Conservation (phyloP, 139 green algal species). For the Picochlorum sp. region DNA sequence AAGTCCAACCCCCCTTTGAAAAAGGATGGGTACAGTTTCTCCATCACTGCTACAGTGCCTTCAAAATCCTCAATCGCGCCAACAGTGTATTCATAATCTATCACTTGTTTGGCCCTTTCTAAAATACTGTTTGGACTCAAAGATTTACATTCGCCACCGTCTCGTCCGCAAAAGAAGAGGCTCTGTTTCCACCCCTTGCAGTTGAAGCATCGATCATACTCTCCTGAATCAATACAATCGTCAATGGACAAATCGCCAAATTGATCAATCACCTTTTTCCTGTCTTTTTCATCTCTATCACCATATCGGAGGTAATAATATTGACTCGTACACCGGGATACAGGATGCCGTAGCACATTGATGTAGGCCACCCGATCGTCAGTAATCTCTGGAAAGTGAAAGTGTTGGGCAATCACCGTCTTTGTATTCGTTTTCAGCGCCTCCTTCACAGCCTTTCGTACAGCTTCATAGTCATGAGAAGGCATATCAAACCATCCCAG, state of each 20-base stretch:
- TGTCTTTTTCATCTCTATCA: background rate
- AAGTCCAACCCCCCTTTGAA: background rate
- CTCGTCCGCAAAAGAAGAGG: slow-evolving; percentile 5
- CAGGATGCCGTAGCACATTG: slow-evolving; percentile 12
- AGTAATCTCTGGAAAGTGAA: slow-evolving; percentile 10
- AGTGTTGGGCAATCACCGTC: slow-evolving; percentile 11
- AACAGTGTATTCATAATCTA: slow-evolving; percentile 8
- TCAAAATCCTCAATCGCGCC: slow-evolving; percentile 5
- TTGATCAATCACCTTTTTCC: background rate
- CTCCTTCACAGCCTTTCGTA: background rate
- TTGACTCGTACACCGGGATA: background rate
- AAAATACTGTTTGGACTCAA: background rate
- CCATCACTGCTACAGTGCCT: background rate
- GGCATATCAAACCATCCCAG: slow-evolving; percentile 6
- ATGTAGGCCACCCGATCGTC: slow-evolving; percentile 1
- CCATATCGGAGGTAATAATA: slow-evolving; percentile 16
- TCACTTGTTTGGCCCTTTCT: background rate
- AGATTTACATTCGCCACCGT: background rate
- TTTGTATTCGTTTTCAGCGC: background rate
- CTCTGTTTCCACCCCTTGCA: slow-evolving; percentile 1
- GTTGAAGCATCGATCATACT: slow-evolving; percentile 7
- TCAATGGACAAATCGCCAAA: slow-evolving; percentile 8
- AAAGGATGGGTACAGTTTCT: slow-evolving; percentile 11
- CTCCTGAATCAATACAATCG: slow-evolving; percentile 1
- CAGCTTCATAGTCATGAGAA: background rate